Evolutionary conservation across 2,329 filamentous ascomycete genomes (phyloP).

Genomic region (Westerdykella sp.): DNA sequence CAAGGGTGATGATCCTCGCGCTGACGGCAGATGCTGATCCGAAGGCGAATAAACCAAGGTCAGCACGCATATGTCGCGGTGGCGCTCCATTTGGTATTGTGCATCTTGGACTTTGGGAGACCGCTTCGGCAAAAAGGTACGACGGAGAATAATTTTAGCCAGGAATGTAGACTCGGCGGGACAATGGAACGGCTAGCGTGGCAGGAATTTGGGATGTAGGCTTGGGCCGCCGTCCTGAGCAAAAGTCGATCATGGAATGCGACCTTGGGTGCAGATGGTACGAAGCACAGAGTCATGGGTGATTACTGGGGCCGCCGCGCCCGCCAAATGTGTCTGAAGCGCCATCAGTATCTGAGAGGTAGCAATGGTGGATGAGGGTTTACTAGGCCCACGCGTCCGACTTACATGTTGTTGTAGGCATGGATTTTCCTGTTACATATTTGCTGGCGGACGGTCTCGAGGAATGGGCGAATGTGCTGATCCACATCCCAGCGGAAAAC

Average conservation of each 20-base stretch:
- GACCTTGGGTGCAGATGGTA: constrained; percentile 1
- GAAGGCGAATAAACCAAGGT: background rate
- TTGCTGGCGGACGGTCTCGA: constrained; percentile 59
- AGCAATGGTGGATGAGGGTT: constrained; percentile 5
- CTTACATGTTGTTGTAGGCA: constrained; percentile 73
- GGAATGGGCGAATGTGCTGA: constrained; percentile 56
- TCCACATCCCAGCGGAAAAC: constrained; percentile 54
- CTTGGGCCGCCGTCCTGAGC: constrained; percentile 9
- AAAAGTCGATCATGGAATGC: constrained; percentile 1
- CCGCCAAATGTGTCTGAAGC: constrained; percentile 44
- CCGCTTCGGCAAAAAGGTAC: constrained; percentile 3
- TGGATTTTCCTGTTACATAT: constrained; percentile 62
- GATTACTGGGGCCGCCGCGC: constrained; percentile 41
- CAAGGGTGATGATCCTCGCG: background rate
- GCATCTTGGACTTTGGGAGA: constrained; percentile 3
- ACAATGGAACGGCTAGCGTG: no score
- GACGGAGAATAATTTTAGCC: constrained; percentile 5
- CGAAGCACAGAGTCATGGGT: constrained; percentile 1
- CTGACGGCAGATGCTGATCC: background rate
- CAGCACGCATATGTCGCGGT: background rate
- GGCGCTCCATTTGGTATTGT: background rate
- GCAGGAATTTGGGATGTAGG: no score
- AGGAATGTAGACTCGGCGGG: constrained; percentile 6
- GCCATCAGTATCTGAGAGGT: constrained; percentile 23
- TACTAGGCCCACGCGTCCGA: constrained; percentile 18